Evolutionary conservation across 345 rosid genomes (phyloP), one percentile per base, ranked within the genome.

Genomic region (Lepidium aucheri): DNA sequence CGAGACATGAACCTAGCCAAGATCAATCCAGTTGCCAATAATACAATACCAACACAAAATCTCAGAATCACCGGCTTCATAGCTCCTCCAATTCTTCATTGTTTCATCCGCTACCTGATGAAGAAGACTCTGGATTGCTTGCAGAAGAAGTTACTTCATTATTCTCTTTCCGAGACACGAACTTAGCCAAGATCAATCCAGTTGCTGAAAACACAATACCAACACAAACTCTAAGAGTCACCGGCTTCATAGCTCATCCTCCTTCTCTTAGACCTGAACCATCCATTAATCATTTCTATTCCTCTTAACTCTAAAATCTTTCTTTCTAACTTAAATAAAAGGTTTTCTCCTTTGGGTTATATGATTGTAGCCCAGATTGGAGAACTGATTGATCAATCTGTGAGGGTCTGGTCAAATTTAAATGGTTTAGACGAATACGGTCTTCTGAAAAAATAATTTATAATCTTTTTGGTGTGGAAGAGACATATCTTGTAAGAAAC

Each of bases 1-100:
- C 75, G 70, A 14, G 78, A 39, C 26, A 86, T 63, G 67, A 83
- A 75, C 72, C 60, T 83, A 0, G 87, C 85, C 60, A 41, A 78
- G 36, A 83, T 3, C 56, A 88, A 79, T 69, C 91, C 91, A 44
- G 85, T 80, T 62, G 85, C 67, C 15, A 96, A 84, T n/a, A 91
- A 0, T 20, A 67, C 86, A 44, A 91, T 42, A 49, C 90, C 84
- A 46, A 89, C 47, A 16, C 88, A 85, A 56, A 89, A 85, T 76
- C 80, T 87, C 16, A 92, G 78, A 24, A 87, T 58, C 67, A 79
- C 52, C 3, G 95, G 95, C 82, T 68, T 87, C 44, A 84, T 50
- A 49, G 60, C 60, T 47, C 76, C 78, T n/a, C n/a, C n/a, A n/a
- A n/a, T n/a, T n/a, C n/a, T 39, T 62, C 76, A 26, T 81, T 74